Evolutionary conservation across 768 basidiomycete genomes (phyloP).

Genomic region (Calocera cornea): DNA sequence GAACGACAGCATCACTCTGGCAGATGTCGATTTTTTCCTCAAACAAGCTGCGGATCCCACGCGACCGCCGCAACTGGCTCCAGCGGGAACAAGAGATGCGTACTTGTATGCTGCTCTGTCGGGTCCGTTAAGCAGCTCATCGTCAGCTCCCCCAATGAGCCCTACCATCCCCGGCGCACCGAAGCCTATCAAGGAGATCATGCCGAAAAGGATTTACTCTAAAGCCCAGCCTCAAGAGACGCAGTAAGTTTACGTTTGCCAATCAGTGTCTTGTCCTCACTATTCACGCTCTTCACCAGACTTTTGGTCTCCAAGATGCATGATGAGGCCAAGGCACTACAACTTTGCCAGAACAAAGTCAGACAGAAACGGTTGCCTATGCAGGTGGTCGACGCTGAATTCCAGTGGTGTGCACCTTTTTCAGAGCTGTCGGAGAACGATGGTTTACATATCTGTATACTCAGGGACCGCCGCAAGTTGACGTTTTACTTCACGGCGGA

Average conservation of each 20-base stretch:
- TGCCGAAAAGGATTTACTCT: slow-evolving; percentile 90
- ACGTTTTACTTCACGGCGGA: slow-evolving; percentile 98
- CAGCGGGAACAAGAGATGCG: slow-evolving; percentile 18
- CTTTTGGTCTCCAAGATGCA: slow-evolving; percentile 67
- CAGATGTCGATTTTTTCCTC: slow-evolving; percentile 85
- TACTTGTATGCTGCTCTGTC: slow-evolving; percentile 11
- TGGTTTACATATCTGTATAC: not conserved
- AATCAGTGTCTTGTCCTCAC: no score
- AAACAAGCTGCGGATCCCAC: slow-evolving; percentile 48
- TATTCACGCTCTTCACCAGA: no score
- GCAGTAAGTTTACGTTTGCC: slow-evolving; percentile 37
- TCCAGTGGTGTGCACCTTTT: slow-evolving; percentile 64
- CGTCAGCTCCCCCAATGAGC: not conserved
- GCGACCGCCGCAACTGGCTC: not conserved
- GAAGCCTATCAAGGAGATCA: slow-evolving; percentile 72
- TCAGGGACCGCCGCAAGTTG: slow-evolving; percentile 90
- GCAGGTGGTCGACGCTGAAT: slow-evolving; percentile 98
- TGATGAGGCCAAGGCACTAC: slow-evolving; percentile 85
- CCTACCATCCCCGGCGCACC: not conserved
- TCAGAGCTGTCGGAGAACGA: not conserved
- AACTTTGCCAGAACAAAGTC: slow-evolving; percentile 83
- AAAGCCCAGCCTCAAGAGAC: slow-evolving; percentile 75
- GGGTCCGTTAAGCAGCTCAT: not conserved
- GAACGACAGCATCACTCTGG: slow-evolving; percentile 78
- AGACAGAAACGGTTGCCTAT: slow-evolving; percentile 89